Conservation (phyloP, 1,284 basidiomycete species). For the Ceratobasidium sp. region DNA sequence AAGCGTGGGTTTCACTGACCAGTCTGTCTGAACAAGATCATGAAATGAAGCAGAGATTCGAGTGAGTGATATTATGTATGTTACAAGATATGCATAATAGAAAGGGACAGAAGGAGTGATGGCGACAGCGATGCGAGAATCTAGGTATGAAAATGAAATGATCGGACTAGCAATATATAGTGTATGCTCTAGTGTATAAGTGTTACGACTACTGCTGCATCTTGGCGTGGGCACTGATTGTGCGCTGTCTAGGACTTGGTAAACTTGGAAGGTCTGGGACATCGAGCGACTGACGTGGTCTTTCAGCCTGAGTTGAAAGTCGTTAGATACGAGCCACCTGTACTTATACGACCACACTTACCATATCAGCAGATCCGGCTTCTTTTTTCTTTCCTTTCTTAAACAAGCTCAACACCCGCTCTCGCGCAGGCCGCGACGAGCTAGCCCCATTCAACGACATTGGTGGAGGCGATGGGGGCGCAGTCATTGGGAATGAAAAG, state of each 20-base stretch:
- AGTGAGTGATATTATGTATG: background rate
- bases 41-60: no score
- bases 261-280: constrained; percentile 17
- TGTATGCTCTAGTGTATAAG: background rate
- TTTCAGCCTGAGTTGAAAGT: background rate
- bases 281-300: constrained; percentile 20
- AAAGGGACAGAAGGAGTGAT: background rate
- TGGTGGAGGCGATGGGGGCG: constrained; percentile 2
- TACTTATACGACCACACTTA: background rate
- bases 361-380: background rate
- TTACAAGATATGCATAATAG: background rate
- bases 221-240: constrained; percentile 33
- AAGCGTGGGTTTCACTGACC: no score
- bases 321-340: background rate
- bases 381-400: constrained; percentile 36
- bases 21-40: no score
- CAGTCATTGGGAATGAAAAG: constrained; percentile 13
- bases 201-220: constrained; percentile 16
- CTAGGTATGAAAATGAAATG: background rate
- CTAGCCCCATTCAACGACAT: background rate
- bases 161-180: constrained; percentile 1
- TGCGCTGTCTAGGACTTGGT: constrained; percentile 22
- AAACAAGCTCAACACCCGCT: constrained; percentile 32
- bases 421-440: background rate
- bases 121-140: background rate